Conservation (phyloP, 2,329 filamentous ascomycete species). For the Stemphylium vesicarium region DNA sequence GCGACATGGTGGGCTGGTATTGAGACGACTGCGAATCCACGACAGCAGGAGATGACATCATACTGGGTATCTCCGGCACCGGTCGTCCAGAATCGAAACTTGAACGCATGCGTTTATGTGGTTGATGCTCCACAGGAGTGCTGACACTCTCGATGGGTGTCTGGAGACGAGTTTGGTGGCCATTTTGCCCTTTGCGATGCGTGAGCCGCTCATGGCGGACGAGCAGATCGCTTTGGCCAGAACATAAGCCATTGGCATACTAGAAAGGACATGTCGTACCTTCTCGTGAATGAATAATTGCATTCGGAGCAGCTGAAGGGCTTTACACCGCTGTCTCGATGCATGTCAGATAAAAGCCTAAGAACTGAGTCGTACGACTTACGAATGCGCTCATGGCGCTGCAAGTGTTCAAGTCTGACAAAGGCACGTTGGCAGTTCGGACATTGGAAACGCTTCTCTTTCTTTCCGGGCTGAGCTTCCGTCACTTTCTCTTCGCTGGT, state of each 20-base stretch:
- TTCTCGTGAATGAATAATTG: constrained; percentile 52
- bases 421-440: constrained; percentile 41
- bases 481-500: constrained; percentile 21
- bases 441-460: constrained; percentile 46
- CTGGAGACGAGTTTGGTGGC: constrained; percentile 16
- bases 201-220: constrained; percentile 51
- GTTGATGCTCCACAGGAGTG: constrained; percentile 23
- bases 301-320: constrained; percentile 50
- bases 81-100: constrained; percentile 33
- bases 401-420: constrained; percentile 51
- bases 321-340: constrained; percentile 49
- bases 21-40: constrained; percentile 27
- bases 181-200: constrained; percentile 39
- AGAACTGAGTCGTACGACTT: constrained; percentile 14
- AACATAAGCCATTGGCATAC: not conserved
- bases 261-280: constrained; percentile 32
- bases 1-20: constrained; percentile 21
- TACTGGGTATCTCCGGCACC: constrained; percentile 36
- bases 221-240: constrained; percentile 45
- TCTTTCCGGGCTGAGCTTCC: constrained; percentile 35
- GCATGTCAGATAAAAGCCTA: constrained; percentile 15
- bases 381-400: constrained; percentile 51
- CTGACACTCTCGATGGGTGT: constrained; percentile 12
- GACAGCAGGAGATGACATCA: constrained; percentile 32
- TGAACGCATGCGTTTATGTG: constrained; percentile 35